phyloP scores from a whole-genome alignment of 805 yeast species.

The Candida caryicola region DNA sequence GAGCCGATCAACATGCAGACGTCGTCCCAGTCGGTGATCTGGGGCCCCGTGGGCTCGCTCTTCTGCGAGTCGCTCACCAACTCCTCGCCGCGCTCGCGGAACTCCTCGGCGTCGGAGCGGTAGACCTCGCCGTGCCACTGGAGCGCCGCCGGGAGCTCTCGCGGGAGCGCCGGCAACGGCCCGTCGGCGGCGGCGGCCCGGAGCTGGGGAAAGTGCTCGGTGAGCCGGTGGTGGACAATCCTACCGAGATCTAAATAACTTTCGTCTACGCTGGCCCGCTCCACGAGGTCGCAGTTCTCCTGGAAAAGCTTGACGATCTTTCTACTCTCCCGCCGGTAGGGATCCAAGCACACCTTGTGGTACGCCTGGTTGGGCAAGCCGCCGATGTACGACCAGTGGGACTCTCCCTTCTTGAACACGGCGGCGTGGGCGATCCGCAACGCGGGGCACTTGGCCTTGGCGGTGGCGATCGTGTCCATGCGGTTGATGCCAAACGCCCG shows the following conservation, averaged over 20 bases:
- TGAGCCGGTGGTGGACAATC: slow-evolving; percentile 44
- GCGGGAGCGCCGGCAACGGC: slow-evolving; percentile 46
- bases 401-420: slow-evolving; percentile 83
- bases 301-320: slow-evolving; percentile 69
- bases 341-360: slow-evolving; percentile 87
- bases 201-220: slow-evolving; percentile 48
- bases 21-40: slow-evolving; percentile 71
- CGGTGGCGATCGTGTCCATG: slow-evolving; percentile 68
- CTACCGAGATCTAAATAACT: slow-evolving; percentile 83
- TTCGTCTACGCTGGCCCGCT: slow-evolving; percentile 96
- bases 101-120: slow-evolving; percentile 5
- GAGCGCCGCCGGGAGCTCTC: slow-evolving; percentile 26
- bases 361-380: slow-evolving; percentile 54
- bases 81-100: background rate
- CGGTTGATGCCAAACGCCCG: slow-evolving; percentile 77
- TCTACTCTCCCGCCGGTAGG: slow-evolving; percentile 83
- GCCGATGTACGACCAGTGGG: slow-evolving; percentile 73
- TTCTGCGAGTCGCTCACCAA: background rate
- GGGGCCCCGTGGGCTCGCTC: background rate
- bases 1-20: slow-evolving; percentile 67
- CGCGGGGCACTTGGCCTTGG: slow-evolving; percentile 71
- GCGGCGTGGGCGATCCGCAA: slow-evolving; percentile 88
- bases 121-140: slow-evolving; percentile 29
- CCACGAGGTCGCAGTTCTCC: slow-evolving; percentile 62
- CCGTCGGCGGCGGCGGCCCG: slow-evolving; percentile 12